Base-by-base conservation (phyloP, 768 basidiomycete species). In the Rhizopogon vesiculosus region DNA sequence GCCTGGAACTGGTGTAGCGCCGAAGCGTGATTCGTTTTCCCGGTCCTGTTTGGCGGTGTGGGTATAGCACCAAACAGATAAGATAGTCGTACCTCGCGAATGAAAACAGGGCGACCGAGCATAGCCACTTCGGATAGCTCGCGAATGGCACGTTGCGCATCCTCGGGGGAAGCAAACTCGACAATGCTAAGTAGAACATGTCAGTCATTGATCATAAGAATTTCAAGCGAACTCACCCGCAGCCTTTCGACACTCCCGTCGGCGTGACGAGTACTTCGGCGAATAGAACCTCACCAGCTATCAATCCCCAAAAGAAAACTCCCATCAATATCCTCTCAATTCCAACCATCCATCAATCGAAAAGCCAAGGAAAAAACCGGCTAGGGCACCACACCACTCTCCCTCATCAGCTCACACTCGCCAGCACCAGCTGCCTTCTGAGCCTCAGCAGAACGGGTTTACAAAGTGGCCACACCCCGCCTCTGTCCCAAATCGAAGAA, bases 201-300 rank as follows among this genome's bases (percentile, higher is more conserved):
- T 49, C 12, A 75, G 59, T 35, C 45, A 28, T 28, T 29, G 41
- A 42, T 10, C 0, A 19, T 1, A 1, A 2, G 5, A 5, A 39
- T 45, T 38, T 29, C 45, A 50, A 42, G 42, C 45, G 19, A 7
- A 82, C 95, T 74, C 66, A 98, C 97, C 96, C 96, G 86, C 96
- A 99, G 70, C 96, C 96, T 73, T 99, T 99, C 25, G 95, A 98
- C 53, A 96, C 84, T 31, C 96, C 96, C 19, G 91, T 95, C 15
- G 96, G 96, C 6, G 97, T 97, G 64, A 94, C 79, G 67, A 99
- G 85, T 64, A 99, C 93, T 86, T 99, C 96, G 83, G 96, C 91
- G 85, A 99, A 99, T 74, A 96, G 87, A 70, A 98, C 95, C 81
- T 95, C 94, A 82, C 96, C 96, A 86, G 93, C 96, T 96, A 87